Conservation (phyloP, 805 yeast genomes). For the Zygotorulaspora danielsina region DNA sequence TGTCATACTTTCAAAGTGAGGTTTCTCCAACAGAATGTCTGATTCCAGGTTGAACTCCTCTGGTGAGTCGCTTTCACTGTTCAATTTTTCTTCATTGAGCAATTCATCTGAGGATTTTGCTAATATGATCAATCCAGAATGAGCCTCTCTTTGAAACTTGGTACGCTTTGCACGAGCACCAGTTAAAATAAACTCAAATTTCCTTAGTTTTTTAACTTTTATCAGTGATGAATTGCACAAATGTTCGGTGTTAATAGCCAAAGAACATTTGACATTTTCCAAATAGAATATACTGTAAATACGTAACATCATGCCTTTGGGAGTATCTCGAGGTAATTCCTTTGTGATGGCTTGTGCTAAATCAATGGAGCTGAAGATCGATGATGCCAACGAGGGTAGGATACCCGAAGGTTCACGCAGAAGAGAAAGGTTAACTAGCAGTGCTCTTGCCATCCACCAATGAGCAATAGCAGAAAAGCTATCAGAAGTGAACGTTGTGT, state of each 20-base stretch:
- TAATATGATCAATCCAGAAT: constrained; percentile 68
- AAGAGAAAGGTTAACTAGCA: constrained; percentile 61
- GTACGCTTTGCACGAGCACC: constrained; percentile 90
- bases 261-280: constrained; percentile 62
- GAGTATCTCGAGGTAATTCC: constrained; percentile 25
- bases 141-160: constrained; percentile 67
- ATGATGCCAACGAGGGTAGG: constrained; percentile 36
- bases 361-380: constrained; percentile 31
- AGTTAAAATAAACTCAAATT: constrained; percentile 62
- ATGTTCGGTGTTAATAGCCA: constrained; percentile 63
- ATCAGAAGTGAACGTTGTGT: constrained; percentile 29
- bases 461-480: constrained; percentile 45
- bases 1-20: constrained; percentile 60
- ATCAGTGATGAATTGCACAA: constrained; percentile 51
- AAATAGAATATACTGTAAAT: constrained; percentile 50
- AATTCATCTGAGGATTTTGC: constrained; percentile 48
- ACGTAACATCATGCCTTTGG: constrained; percentile 35
- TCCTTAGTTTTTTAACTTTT: constrained; percentile 55
- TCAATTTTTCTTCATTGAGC: constrained; percentile 13
- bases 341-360: constrained; percentile 27
- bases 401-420: constrained; percentile 57
- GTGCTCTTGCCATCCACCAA: constrained; percentile 76
- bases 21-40: constrained; percentile 72
- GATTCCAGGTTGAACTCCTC: constrained; percentile 63
- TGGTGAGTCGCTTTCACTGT: constrained; percentile 36